Evolutionary conservation across 2,329 filamentous ascomycete species (phyloP), one percentile per base, ranked within the genome.

Genomic region (Lachnellula cervina): DNA sequence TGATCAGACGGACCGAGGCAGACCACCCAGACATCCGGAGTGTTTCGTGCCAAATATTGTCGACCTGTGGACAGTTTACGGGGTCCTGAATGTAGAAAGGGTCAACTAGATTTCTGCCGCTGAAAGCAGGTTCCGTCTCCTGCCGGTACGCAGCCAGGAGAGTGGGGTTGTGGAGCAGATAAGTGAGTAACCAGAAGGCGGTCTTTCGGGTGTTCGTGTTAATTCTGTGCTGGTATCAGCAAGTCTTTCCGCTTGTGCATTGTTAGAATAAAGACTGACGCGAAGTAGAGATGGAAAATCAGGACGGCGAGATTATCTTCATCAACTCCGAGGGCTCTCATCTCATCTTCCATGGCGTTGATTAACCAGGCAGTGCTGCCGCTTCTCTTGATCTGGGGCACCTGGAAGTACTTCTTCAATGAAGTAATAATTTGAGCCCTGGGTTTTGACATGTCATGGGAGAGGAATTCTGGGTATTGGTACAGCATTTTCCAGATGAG

Each of bases 121-220:
- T n/a, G n/a, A 55, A 55, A 23, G 52, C 52, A 11, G 19, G 19
- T 4, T 13, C 16, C 4, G 52, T 55, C 25, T 55, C 45, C n/a
- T 32, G 5, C 2, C 52, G 46, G n/a, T 45, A 34, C 2, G 1
- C 17, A 1, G 40, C 52, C 14, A 45, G 5, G 1, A 45, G 8
- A 5, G 19, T 6, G 0, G 52, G 52, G 17, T 32, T 49, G 38
- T 25, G 23, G 5, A 55, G 14, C 11, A 55, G 16, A 21, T 55
- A 45, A 2, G 45, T 25, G 11, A 55, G 52, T 25, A 55, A 21
- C 52, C 52, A 55, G 47, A 55, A 55, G 5, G 19, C 37, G n/a
- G 16, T 38, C 44, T 49, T 55, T 2, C 46, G 34, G 4, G 38
- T 50, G 25, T 55, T 55, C 5, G 46, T 49, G n/a, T 55, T 55